A percentile compares a stretch with the other conserved stretches of the same genome.
Conservation (phyloP, 768 basidiomycete species). For the Holtermanniella nyarrowii region DNA sequence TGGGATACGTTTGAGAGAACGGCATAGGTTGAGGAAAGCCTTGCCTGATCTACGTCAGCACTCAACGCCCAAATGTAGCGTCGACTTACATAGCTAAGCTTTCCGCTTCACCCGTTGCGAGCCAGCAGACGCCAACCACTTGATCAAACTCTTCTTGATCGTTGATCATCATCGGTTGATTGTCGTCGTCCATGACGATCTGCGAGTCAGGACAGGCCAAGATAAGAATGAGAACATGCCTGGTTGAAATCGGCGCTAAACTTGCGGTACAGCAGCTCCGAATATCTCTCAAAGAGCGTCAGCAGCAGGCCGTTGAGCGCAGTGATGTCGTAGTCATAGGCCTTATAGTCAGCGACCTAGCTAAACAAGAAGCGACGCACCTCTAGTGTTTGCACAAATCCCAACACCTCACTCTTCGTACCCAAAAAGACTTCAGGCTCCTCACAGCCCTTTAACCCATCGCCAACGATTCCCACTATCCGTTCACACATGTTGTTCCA, state of each 20-base stretch:
- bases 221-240: constrained; percentile 45
- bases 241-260: constrained; percentile 71
- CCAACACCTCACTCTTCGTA: constrained; percentile 71
- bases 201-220: constrained; percentile 36
- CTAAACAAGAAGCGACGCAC: constrained; percentile 44
- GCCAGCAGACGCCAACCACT: constrained; percentile 73
- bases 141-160: constrained; percentile 54
- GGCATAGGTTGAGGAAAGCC: constrained; percentile 64
- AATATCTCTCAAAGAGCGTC: constrained; percentile 83
- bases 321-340: constrained; percentile 75
- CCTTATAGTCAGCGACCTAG: constrained; percentile 45
- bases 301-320: constrained; percentile 73
- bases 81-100: constrained; percentile 40
- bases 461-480: constrained; percentile 61
- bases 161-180: constrained; percentile 67
- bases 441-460: constrained; percentile 59
- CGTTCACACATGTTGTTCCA: constrained; percentile 79
- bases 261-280: constrained; percentile 64
- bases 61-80: constrained; percentile 35
- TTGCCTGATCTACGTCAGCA: constrained; percentile 43
- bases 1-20: constrained; percentile 89
- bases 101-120: constrained; percentile 57
- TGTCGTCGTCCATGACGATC: constrained; percentile 80
- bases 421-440: constrained; percentile 72
- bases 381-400: constrained; percentile 86